Conservation (phyloP, 306 rosid genomes). For the Citrullus mucosospermus region DNA sequence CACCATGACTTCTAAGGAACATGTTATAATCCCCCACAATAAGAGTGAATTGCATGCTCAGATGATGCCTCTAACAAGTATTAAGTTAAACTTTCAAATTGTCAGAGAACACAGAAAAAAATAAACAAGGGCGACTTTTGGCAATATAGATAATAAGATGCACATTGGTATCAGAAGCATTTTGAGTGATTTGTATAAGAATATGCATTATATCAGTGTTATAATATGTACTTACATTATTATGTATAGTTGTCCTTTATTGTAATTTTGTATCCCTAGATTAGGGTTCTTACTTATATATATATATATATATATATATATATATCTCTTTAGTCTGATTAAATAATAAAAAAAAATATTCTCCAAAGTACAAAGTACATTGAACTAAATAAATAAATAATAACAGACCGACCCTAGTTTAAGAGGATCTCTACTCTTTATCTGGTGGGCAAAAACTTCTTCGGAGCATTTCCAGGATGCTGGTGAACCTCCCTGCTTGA, state of each 20-base stretch:
- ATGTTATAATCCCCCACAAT: background rate
- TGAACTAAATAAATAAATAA: background rate
- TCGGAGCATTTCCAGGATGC: constrained; percentile 98
- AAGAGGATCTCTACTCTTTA: constrained; percentile 81
- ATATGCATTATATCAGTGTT: background rate
- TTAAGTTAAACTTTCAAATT: background rate
- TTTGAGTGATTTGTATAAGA: background rate
- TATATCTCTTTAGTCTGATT: no score
- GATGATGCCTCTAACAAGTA: background rate
- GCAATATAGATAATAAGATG: background rate
- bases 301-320: no score
- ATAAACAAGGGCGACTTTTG: background rate
- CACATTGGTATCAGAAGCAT: background rate
- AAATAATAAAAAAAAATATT: no score
- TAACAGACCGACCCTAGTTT: constrained; percentile 57
- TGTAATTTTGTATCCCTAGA: no score
- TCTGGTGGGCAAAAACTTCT: constrained; percentile 69
- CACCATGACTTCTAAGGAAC: background rate
- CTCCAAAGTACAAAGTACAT: no score
- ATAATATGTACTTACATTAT: no score
- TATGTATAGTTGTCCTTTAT: no score
- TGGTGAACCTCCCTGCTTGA: constrained; percentile 58
- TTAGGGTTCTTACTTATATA: no score
- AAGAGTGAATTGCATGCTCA: background rate
- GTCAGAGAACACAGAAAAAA: background rate